Evolutionary conservation across 2,329 filamentous ascomycete species (phyloP).

Genomic region (Scytalidium lignicola): DNA sequence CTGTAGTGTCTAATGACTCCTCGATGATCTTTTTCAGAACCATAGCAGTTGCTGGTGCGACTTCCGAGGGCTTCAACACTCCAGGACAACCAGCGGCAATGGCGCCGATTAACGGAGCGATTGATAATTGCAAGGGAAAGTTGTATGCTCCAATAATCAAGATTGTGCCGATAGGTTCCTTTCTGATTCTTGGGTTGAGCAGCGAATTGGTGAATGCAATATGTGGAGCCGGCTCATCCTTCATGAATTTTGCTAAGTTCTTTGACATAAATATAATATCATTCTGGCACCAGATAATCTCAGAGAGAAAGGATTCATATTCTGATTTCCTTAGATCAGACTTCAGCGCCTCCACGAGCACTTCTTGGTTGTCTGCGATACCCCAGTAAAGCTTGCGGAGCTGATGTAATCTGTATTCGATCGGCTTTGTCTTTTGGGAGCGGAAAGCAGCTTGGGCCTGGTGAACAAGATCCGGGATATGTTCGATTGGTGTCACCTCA

Average conservation of each 20-base stretch:
- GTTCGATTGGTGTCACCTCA: conserved; percentile 57
- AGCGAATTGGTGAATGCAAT: conserved; percentile 63
- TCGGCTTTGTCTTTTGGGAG: conserved; percentile 73
- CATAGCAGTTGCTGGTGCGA: conserved; percentile 68
- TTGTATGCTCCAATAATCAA: conserved; percentile 93
- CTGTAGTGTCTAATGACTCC: conserved; percentile 68
- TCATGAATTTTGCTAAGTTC: conserved; percentile 75
- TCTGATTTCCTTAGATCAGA: conserved; percentile 73
- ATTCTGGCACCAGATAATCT: conserved; percentile 73
- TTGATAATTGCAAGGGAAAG: conserved; percentile 77
- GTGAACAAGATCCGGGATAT: conserved; percentile 57
- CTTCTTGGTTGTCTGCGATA: conserved; percentile 69
- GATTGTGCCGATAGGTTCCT: conserved; percentile 80
- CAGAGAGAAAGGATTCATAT: conserved; percentile 69
- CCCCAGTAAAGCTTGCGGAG: conserved; percentile 95
- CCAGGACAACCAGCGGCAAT: conserved; percentile 90
- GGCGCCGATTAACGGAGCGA: conserved; percentile 79
- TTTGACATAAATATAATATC: conserved; percentile 76
- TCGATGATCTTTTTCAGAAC: conserved; percentile 75
- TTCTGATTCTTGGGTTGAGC: conserved; percentile 70
- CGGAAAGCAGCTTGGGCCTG: conserved; percentile 65
- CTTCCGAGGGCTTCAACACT: conserved; percentile 86
- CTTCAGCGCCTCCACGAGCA: conserved; percentile 69
- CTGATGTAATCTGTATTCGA: conserved; percentile 79
- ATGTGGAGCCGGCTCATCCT: conserved; percentile 71